Conservation (phyloP, 257 asterid species). For the Nyctanthes arbortristis region DNA sequence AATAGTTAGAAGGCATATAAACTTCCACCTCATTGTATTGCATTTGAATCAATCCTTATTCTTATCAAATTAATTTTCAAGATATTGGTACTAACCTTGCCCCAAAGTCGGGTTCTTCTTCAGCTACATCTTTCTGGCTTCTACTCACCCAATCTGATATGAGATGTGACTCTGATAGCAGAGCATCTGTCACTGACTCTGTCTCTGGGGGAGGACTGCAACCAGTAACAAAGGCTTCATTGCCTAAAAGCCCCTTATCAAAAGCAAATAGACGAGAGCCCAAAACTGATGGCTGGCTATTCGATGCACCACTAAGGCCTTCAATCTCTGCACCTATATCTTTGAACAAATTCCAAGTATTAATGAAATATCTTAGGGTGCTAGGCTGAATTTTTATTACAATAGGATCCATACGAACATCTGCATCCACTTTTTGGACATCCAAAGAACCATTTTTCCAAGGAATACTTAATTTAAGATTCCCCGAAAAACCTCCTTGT, state of each 20-base stretch:
- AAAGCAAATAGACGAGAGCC: conserved; percentile 41
- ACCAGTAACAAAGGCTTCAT: conserved; percentile 40
- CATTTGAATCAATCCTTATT: conserved; percentile 2
- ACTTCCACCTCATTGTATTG: conserved; percentile 2
- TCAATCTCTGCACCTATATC: conserved; percentile 42
- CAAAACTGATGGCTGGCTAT: conserved; percentile 37
- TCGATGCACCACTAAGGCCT: conserved; percentile 35
- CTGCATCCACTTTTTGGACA: conserved; percentile 81
- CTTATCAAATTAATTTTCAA: no score
- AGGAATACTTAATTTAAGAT: conserved; percentile 74
- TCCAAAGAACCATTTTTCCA: conserved; percentile 95
- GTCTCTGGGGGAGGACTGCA: conserved; percentile 38
- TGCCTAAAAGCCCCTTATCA: conserved; percentile 36
- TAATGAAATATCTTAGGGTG: conserved; percentile 56
- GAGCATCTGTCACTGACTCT: conserved; percentile 45
- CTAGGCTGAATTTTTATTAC: conserved; percentile 75
- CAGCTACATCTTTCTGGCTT: conserved; percentile 43
- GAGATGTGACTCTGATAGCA: conserved; percentile 83
- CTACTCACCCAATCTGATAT: conserved; percentile 87
- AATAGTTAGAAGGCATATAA: conserved; percentile 1
- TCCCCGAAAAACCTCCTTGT: conserved; percentile 84
- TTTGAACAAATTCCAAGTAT: conserved; percentile 64
- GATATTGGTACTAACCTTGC: conserved; percentile 85
- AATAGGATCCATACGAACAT: conserved; percentile 75
- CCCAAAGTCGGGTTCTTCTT: conserved; percentile 86